phyloP scores from a whole-genome alignment of 768 basidiomycete genomes.

The Steccherinum ochraceum region DNA sequence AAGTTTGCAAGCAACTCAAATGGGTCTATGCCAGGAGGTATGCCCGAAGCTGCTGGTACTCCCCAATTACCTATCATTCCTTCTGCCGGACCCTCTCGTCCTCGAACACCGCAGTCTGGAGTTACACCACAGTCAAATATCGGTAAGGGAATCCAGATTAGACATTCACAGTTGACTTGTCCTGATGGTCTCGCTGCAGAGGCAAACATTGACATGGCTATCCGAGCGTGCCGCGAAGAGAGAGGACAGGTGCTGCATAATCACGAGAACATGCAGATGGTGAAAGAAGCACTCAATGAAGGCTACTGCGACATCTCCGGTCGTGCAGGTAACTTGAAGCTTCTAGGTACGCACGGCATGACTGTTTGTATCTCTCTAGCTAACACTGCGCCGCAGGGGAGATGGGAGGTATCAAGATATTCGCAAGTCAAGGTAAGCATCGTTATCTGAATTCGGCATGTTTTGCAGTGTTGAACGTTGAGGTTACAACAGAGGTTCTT shows the following conservation, averaged over 20 bases:
- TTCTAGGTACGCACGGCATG: slow-evolving; percentile 42
- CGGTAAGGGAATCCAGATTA: slow-evolving; percentile 22
- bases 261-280: slow-evolving; percentile 58
- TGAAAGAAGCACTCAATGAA: slow-evolving; percentile 72
- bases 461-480: neutral
- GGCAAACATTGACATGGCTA: slow-evolving; percentile 64
- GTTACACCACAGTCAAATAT: slow-evolving; percentile 40
- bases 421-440: slow-evolving; percentile 50
- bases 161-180: slow-evolving; percentile 2
- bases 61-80: slow-evolving; percentile 5
- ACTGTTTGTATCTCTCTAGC: neutral
- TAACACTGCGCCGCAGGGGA: slow-evolving; percentile 34
- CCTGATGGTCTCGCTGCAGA: slow-evolving; percentile 27
- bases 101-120: slow-evolving; percentile 11
- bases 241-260: slow-evolving; percentile 55
- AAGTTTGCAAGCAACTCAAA: slow-evolving; percentile 14
- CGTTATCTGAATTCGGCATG: neutral
- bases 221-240: slow-evolving; percentile 69
- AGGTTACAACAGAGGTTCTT: slow-evolving; percentile 57
- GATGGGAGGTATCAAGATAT: slow-evolving; percentile 58
- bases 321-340: slow-evolving; percentile 48
- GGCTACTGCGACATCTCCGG: slow-evolving; percentile 81
- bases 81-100: slow-evolving; percentile 5
- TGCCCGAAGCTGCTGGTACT: neutral
- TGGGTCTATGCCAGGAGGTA: neutral